Base-by-base conservation (phyloP, 2,329 filamentous ascomycete species). In the Cladophialophora immunda region DNA sequence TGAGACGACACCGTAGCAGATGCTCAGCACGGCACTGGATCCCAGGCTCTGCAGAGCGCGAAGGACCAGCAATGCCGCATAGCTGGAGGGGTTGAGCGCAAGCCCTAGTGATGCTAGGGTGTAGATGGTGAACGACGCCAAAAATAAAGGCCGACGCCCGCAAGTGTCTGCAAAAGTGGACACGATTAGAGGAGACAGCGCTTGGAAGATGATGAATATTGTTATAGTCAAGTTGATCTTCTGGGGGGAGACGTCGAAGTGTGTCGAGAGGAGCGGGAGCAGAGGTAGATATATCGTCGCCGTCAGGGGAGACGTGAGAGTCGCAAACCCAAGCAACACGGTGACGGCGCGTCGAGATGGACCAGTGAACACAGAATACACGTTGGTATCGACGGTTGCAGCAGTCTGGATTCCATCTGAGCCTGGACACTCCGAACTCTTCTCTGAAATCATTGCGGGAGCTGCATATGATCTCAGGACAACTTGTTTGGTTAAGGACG, bases 101-200 rank as follows among this genome's bases (percentile, higher is more conserved):
- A 82, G 74, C 4, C 78, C 78, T 22, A 82, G 70, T 57, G 80
- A 82, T 1, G 79, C 79, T 5, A 59, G 64, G n/a, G 81, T 78
- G 62, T 81, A 83, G 30, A 82, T 75, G 15, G 74, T 54, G 62
- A 83, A 81, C 53, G 78, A 78, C 19, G 82, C 68, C 4, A 85
- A 72, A 71, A 84, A 85, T 2, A 81, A 81, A 4, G 83, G 83
- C 59, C 83, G 77, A 61, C 84, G 76, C 13, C 84, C 84, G 38
- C 78, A 77, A 50, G 79, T 81, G 68, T 86, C 84, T 1, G 82
- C 79, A 47, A 85, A 79, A 34, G 81, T 81, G 1, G 81, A 83
- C 63, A 84, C 78, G 11, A 85, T 78, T 70, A 83, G 81, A n/a
- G 84, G 84, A 0, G 82, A 80, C 15, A 87, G 74, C 2, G 81